phyloP scores from a whole-genome alignment of 2,329 filamentous ascomycete species.

The Ascomycota sp. region DNA sequence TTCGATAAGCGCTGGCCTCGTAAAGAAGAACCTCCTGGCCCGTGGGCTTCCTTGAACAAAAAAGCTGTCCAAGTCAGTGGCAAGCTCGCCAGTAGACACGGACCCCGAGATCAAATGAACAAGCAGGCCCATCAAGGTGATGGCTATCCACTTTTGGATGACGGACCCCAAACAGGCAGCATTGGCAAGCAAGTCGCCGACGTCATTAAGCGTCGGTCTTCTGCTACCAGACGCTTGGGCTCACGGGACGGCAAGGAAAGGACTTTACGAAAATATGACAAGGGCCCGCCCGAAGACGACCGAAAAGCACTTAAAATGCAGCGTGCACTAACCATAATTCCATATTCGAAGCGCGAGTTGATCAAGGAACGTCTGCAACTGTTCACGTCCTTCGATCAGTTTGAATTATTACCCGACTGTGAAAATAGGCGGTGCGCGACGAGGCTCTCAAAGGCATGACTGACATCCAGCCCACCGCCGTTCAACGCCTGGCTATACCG shows the following conservation, averaged over 20 bases:
- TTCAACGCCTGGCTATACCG: slow-evolving; percentile 78
- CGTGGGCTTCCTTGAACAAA: too few relatives aligned
- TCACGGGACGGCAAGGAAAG: slow-evolving; percentile 2
- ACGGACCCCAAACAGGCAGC: too few relatives aligned
- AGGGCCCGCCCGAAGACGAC: slow-evolving; percentile 8
- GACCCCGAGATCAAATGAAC: too few relatives aligned
- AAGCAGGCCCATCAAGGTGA: too few relatives aligned
- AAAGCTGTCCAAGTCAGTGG: too few relatives aligned
- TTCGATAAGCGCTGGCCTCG: slow-evolving; percentile 15
- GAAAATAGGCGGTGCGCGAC: slow-evolving; percentile 45
- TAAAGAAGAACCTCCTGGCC: slow-evolving; percentile 7
- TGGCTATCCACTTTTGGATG: too few relatives aligned
- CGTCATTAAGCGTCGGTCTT: slow-evolving; percentile 8
- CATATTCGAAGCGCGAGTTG: slow-evolving; percentile 44
- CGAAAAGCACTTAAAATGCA: slow-evolving; percentile 89
- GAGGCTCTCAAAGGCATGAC: slow-evolving; percentile 59
- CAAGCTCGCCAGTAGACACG: too few relatives aligned
- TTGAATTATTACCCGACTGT: slow-evolving; percentile 55
- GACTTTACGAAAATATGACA: background rate
- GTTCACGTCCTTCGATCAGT: slow-evolving; percentile 62
- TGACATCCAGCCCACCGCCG: slow-evolving; percentile 65
- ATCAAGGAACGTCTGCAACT: slow-evolving; percentile 38
- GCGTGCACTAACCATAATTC: slow-evolving; percentile 50
- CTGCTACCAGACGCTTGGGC: slow-evolving; percentile 2
- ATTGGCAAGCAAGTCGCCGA: slow-evolving; percentile 14